These are phyloP conservation scores for Pseudozyma sp. DNA, from an alignment of 1,284 basidiomycete genomes.

Conservation along the genomic window DNA sequence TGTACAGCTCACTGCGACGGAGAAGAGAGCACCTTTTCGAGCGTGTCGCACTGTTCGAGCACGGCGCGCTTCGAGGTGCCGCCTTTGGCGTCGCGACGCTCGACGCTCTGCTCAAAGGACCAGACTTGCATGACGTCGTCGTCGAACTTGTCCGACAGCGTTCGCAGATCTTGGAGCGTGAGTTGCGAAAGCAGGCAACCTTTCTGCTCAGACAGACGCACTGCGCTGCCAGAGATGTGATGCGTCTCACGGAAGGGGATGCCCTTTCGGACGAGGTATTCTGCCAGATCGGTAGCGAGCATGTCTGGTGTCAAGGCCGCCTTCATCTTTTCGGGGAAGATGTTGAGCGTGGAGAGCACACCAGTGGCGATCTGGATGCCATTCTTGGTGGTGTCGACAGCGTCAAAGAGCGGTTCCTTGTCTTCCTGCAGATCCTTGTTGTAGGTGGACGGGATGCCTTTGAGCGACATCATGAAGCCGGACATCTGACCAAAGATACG, in stretches of 20 bases:
- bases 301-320: slow-evolving; percentile 93
- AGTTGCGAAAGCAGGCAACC: slow-evolving; percentile 84
- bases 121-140: slow-evolving; percentile 76
- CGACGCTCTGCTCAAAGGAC: slow-evolving; percentile 77
- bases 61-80: slow-evolving; percentile 88
- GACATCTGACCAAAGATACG: slow-evolving; percentile 95
- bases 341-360: slow-evolving; percentile 84
- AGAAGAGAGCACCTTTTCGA: slow-evolving; percentile 44
- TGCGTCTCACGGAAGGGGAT: slow-evolving; percentile 97
- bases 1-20: slow-evolving; percentile 6
- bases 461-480: slow-evolving; percentile 97
- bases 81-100: slow-evolving; percentile 89
- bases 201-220: slow-evolving; percentile 88
- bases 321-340: slow-evolving; percentile 89
- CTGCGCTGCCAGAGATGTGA: slow-evolving; percentile 94
- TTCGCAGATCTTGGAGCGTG: slow-evolving; percentile 81
- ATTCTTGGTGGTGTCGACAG: slow-evolving; percentile 88
- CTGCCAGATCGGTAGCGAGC: slow-evolving; percentile 94
- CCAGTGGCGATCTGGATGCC: slow-evolving; percentile 93
- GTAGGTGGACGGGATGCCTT: slow-evolving; percentile 96
- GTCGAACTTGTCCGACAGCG: slow-evolving; percentile 80
- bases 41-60: slow-evolving; percentile 75
- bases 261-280: slow-evolving; percentile 97
- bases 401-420: slow-evolving; percentile 96
- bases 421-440: slow-evolving; percentile 99